Percentiles rank a stretch among this genome's conserved stretches.
phyloP scores from a whole-genome alignment of 306 rosid genomes.

The Ormosia semicastrata region DNA sequence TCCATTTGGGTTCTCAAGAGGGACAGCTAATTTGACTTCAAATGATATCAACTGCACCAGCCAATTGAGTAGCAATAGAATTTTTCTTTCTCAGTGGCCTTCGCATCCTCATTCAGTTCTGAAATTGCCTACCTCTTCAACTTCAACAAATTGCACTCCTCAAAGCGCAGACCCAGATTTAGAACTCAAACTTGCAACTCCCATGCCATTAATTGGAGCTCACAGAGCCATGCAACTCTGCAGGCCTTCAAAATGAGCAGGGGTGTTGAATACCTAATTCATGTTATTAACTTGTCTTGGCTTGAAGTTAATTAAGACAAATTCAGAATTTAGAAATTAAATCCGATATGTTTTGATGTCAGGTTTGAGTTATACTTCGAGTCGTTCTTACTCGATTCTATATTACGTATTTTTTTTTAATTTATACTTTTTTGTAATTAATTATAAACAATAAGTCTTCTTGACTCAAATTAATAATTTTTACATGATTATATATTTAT shows the following conservation, averaged over 20 bases:
- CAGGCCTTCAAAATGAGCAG: neutral
- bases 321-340: too few species aligned
- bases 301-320: too few species aligned
- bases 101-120: slow-evolving; percentile 1
- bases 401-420: too few species aligned
- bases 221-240: neutral
- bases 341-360: too few species aligned
- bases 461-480: too few species aligned
- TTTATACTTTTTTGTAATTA: too few species aligned
- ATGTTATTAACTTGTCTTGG: too few species aligned
- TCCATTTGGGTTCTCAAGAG: neutral
- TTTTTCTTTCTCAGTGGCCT: slow-evolving; percentile 12
- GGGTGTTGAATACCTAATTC: too few species aligned
- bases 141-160: slow-evolving; percentile 14
- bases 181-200: slow-evolving; percentile 74
- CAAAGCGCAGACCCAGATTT: slow-evolving; percentile 41
- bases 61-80: neutral
- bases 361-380: too few species aligned
- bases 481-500: too few species aligned
- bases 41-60: slow-evolving; percentile 10
- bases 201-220: slow-evolving; percentile 43
- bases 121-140: slow-evolving; percentile 14
- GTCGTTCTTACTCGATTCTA: too few species aligned
- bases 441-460: too few species aligned
- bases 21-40: neutral